A percentile compares a stretch with the other conserved stretches of the same genome.
phyloP scores from a whole-genome alignment of 805 yeast species.

The Myxozyma lipomycoides region DNA sequence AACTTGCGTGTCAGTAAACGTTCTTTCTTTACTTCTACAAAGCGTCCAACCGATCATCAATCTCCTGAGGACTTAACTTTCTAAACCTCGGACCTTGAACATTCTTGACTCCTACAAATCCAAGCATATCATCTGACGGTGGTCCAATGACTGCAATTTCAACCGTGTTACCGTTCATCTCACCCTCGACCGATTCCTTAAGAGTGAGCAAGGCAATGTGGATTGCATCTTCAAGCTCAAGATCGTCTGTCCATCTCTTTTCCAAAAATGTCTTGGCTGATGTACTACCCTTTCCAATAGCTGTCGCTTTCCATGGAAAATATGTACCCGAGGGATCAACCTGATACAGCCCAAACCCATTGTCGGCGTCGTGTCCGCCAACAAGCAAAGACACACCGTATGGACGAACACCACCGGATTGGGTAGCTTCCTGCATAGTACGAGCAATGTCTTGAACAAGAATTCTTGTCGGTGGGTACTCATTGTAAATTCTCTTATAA shows the following conservation, averaged over 20 bases:
- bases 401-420: conserved; percentile 98
- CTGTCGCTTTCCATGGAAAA: conserved; percentile 99
- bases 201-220: conserved; percentile 91
- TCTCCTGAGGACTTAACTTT: conserved; percentile 81
- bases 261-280: conserved; percentile 97
- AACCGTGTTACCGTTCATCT: conserved; percentile 92
- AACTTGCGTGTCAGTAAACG: too few species aligned
- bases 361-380: conserved; percentile 83
- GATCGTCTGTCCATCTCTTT: conserved; percentile 96
- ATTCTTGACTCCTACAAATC: conserved; percentile 74
- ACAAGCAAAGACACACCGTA: conserved; percentile 91
- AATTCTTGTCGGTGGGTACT: conserved; percentile 93
- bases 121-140: conserved; percentile 74
- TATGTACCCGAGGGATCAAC: conserved; percentile 97
- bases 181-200: conserved; percentile 97
- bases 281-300: conserved; percentile 91
- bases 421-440: conserved; percentile 98
- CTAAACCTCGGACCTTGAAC: conserved; percentile 87
- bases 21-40: too few species aligned
- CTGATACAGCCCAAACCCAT: conserved; percentile 60
- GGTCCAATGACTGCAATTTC: conserved; percentile 86
- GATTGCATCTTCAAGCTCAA: conserved; percentile 96
- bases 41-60: conserved; percentile 92
- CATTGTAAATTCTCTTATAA: conserved; percentile 90
- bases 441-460: conserved; percentile 92